These are phyloP conservation scores for Apodospora peruviana DNA, from an alignment of 495 filamentous ascomycete species.

Conservation along the genomic window DNA sequence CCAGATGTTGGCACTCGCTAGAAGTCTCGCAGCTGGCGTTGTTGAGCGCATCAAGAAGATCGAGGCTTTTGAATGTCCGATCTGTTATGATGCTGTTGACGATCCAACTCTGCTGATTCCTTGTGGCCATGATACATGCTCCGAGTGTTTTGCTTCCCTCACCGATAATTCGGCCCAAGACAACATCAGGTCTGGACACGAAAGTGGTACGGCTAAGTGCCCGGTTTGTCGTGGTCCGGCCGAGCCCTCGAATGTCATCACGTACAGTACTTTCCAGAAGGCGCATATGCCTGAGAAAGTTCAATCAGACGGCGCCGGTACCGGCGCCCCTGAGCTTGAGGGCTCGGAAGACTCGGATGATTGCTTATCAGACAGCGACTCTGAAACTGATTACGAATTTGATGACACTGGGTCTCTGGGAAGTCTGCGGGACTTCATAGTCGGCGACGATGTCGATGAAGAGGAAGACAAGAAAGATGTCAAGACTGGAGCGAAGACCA, in stretches of 20 bases:
- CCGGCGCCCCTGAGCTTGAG: slow-evolving; percentile 4
- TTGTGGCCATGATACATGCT: slow-evolving; percentile 79
- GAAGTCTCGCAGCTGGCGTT: slow-evolving; percentile 52
- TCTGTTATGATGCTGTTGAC: slow-evolving; percentile 71
- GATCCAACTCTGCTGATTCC: slow-evolving; percentile 79
- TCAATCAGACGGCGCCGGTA: background rate
- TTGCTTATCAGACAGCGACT: slow-evolving; percentile 19
- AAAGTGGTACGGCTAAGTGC: slow-evolving; percentile 58
- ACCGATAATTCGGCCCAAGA: slow-evolving; percentile 49
- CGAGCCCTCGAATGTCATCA: slow-evolving; percentile 63
- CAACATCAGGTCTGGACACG: slow-evolving; percentile 52
- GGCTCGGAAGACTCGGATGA: slow-evolving; percentile 32
- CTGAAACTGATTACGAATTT: slow-evolving; percentile 31
- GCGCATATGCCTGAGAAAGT: slow-evolving; percentile 56
- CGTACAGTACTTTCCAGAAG: slow-evolving; percentile 67
- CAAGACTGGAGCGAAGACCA: slow-evolving; percentile 4
- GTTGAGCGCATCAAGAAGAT: slow-evolving; percentile 61
- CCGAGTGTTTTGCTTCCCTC: slow-evolving; percentile 71
- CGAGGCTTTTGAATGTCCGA: slow-evolving; percentile 61
- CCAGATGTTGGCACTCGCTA: slow-evolving; percentile 60
- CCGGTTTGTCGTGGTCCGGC: slow-evolving; percentile 68
- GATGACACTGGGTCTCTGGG: slow-evolving; percentile 37
- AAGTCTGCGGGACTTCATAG: slow-evolving; percentile 55
- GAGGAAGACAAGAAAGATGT: slow-evolving; percentile 14
- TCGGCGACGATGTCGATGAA: slow-evolving; percentile 25